Base-by-base conservation (phyloP, 306 rosid species). In the Hippophae gyantsensis region DNA sequence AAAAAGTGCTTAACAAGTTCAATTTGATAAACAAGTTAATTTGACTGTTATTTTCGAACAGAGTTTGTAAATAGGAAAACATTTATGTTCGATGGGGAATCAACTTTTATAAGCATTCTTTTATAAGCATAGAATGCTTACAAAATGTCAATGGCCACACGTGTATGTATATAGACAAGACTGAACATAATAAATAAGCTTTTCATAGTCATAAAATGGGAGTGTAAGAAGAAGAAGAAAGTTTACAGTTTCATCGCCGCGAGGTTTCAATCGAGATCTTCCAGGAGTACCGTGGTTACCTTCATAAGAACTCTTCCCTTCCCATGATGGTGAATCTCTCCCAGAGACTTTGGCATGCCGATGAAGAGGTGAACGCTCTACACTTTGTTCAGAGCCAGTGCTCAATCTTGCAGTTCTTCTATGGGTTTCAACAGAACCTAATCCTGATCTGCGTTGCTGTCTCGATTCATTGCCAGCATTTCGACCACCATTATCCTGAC, bases 281-380 rank as follows among this genome's bases (percentile, higher is more conserved):
- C 79, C 93, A 0, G 90, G 94, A 57, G 95, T 83, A 50, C 86
- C 95, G 42, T 88, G 87, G 81, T 78, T 76, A 66, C 68, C 63
- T 7, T 90, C 96, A 52, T 81, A 69, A 13, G 88, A 66, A 71
- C 63, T 54, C 78, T 76, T 92, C 60, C 86, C 87, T 66, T 85
- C 96, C 77, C 54, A 77, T 7, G 85, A 62, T 14, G 92, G 83
- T 44, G 79, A 71, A 49, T 84, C 89, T 75, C 82, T 77, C 38
- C 84, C 88, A 0, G 93, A 52, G 66, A 78, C 74, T 73, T 56
- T 85, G 7, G 83, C 89, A 23, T 83, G 80, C 43, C 95, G 89
- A 74, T 87, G 93, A 48, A 85, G 86, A 2, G 99, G 96, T 0
- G 99, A 92, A 18, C 92, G 90, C 8, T 92, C 99, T 54, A 83